Evolutionary conservation across 768 basidiomycete genomes (phyloP), one percentile per base, ranked within the genome.

Genomic region (Mycena capillaripes): DNA sequence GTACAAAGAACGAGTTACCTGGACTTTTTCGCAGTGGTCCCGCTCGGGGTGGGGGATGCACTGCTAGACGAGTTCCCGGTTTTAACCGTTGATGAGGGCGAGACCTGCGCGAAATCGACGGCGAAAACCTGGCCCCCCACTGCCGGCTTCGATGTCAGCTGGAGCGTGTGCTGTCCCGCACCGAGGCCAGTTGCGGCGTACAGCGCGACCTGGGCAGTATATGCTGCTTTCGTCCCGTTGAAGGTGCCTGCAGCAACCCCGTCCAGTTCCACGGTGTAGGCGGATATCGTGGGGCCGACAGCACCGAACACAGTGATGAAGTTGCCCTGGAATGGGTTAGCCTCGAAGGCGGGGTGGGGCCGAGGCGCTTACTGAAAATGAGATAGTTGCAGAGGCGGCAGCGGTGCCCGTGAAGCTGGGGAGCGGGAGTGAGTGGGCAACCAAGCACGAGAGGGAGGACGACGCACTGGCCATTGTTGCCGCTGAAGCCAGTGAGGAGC

Each of bases 121-220:
- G 71, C 75, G 30, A 75, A 25, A 3, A 67, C 3, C 58, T 73
- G 71, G 7, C 72, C 72, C 4, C 32, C 25, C 7, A 53, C 64
- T 0, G 71, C 61, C 9, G 72, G 72, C 55, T 70, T 38, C 0
- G 75, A 59, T 6, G 29, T 68, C 34, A 75, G 25, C 38, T 66
- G 50, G 17, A 84, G 30, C 40, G 77, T 77, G 63, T 84, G 76
- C 4, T 52, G 30, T 6, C 76, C 76, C 12, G 50, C 27, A 2
- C 67, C 67, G 17, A 77, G 72, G 27, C 66, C 63, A n/a, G 50
- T 23, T 23, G 75, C 72, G 2, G 38, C 23, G 57, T 63, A 77
- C 34, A 77, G 23, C 0, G 75, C 40, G 3, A 66, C 61, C 38
- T 75, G 76, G 4, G 73, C 42, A 14, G 25, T 27, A 78, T 34